Evolutionary conservation across 805 yeast genomes (phyloP), one percentile per base, ranked within the genome.

Genomic region (Clavispora santaluciae): DNA sequence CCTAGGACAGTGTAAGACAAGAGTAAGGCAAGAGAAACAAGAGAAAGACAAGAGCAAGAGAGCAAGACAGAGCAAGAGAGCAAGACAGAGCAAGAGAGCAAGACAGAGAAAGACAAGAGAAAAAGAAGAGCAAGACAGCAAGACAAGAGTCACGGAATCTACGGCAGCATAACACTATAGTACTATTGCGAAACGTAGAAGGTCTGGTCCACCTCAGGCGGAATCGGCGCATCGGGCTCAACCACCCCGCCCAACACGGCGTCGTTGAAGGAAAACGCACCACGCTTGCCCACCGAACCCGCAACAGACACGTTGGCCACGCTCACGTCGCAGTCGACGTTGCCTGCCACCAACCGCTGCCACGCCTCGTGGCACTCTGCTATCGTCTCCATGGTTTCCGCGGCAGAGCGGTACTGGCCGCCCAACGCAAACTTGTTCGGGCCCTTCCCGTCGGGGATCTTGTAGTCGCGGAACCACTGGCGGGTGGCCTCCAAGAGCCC

Each of bases 381-480:
- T 53, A 91, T 78, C 53, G 90, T 78, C 51, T 85, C 88, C 54
- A 86, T 75, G 44, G 99, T 95, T 61, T 90, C 89, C 58, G 78
- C 74, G 72, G 79, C 86, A 76, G 81, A 80, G 70, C 86, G 86
- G 74, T 88, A 87, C 64, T 86, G 88, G 51, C 96, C 99, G 46
- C 86, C 77, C 81, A 88, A 89, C n/a, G 97, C 98, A 65, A 93
- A 91, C 68, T 84, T 85, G 71, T 93, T 93, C 69, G 80, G 86
- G 57, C 96, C 95, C 77, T 93, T 93, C 48, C 98, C 99, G 65
- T 91, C 99, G 41, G 99, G 97, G 54, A 89, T 78, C 70, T 93
- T 93, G 81, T 93, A 93, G 68, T 90, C 89, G 66, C 95, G 85
- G 81, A 93, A 93, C 99, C 99, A 93, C 70, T 86, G 95, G 66